Percentiles rank a stretch among this genome's conserved stretches.
Evolutionary conservation across 768 basidiomycete species (phyloP).

Genomic region (Lanmaoa rubissima): DNA sequence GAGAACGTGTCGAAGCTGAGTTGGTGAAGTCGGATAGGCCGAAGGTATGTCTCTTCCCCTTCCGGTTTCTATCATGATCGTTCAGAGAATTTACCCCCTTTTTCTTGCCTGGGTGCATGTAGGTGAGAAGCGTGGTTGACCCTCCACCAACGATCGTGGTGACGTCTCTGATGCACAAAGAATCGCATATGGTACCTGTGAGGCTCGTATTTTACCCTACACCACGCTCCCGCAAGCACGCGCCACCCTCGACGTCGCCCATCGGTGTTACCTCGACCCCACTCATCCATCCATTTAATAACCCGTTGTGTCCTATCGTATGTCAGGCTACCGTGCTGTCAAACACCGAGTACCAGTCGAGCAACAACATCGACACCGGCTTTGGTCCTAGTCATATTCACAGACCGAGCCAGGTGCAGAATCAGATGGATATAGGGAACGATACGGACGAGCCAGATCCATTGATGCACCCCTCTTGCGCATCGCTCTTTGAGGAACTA

Average conservation of each 20-base stretch:
- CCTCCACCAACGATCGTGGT: conserved; percentile 20
- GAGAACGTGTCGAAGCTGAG: conserved; percentile 27
- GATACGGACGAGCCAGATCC: conserved; percentile 1
- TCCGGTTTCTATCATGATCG: not conserved
- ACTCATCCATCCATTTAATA: conserved; percentile 18
- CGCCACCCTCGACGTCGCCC: conserved; percentile 1
- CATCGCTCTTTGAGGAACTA: conserved; percentile 72
- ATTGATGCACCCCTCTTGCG: conserved; percentile 12
- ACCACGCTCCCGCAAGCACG: conserved; percentile 8
- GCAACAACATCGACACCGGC: not conserved
- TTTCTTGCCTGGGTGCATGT: not conserved
- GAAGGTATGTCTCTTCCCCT: conserved; percentile 12
- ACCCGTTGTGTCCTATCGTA: conserved; percentile 26
- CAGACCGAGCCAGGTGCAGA: not conserved
- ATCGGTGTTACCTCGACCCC: not conserved
- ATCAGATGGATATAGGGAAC: not conserved
- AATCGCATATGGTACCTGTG: conserved; percentile 29
- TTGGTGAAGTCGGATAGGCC: conserved; percentile 21
- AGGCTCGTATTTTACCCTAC: conserved; percentile 41
- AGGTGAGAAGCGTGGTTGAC: conserved; percentile 13
- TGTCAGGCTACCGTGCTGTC: conserved; percentile 30
- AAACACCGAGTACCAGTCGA: not conserved
- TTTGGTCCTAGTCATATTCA: not conserved
- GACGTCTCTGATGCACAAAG: conserved; percentile 40
- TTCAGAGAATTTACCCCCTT: not conserved